Percentiles rank a stretch among this genome's conserved stretches.
Conservation (phyloP, 805 yeast genomes). For the Yamadazyma kitorensis region DNA sequence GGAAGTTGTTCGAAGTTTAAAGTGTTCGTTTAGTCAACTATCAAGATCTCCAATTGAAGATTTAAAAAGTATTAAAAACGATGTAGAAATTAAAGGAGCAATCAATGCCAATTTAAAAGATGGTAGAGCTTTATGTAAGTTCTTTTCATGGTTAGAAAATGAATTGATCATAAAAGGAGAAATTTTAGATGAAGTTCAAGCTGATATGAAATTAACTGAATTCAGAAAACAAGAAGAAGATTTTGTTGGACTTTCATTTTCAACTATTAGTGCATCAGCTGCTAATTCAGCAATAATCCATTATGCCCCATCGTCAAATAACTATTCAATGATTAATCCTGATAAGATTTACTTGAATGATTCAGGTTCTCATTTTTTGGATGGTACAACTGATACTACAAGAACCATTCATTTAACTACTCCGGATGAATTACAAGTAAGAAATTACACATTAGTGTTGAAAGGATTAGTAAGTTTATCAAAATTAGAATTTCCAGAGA, state of each 20-base stretch:
- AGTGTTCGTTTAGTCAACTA: slow-evolving; percentile 26
- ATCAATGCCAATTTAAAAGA: slow-evolving; percentile 54
- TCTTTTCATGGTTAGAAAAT: slow-evolving; percentile 59
- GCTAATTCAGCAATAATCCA: slow-evolving; percentile 77
- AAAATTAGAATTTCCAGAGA: slow-evolving; percentile 50
- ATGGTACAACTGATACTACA: slow-evolving; percentile 77
- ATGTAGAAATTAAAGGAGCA: slow-evolving; percentile 49
- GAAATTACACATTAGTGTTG: slow-evolving; percentile 54
- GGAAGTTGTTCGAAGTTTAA: slow-evolving; percentile 36
- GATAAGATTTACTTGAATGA: slow-evolving; percentile 73
- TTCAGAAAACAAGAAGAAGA: slow-evolving; percentile 41
- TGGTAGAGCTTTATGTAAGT: slow-evolving; percentile 52
- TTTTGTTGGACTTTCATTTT: slow-evolving; percentile 66
- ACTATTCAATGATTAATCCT: slow-evolving; percentile 50
- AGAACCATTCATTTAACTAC: slow-evolving; percentile 54
- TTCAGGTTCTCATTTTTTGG: slow-evolving; percentile 87
- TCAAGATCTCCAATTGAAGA: slow-evolving; percentile 43
- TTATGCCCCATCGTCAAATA: slow-evolving; percentile 53
- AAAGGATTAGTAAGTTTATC: slow-evolving; percentile 56
- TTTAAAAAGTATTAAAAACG: slow-evolving; percentile 52
- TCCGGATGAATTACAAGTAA: slow-evolving; percentile 46
- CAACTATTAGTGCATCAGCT: slow-evolving; percentile 73
- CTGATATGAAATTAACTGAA: slow-evolving; percentile 46
- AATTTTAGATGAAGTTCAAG: slow-evolving; percentile 56
- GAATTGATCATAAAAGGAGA: slow-evolving; percentile 42